A percentile compares a stretch with the other conserved stretches of the same genome.
Conservation (phyloP, 2,329 filamentous ascomycete genomes). For the Colletotrichum somersetense region DNA sequence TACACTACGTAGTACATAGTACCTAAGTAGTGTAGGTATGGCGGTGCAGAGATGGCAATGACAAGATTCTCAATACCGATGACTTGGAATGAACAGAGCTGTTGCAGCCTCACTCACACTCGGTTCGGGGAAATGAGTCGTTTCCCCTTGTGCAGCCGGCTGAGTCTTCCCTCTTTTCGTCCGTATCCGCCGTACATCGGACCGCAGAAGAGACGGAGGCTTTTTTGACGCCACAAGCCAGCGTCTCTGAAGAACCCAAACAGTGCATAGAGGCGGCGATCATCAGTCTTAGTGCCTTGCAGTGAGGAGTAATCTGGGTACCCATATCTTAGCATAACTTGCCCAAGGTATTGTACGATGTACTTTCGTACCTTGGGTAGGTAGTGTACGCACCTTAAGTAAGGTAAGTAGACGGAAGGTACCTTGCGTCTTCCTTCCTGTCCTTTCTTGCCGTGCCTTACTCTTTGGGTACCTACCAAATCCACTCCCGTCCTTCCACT, state of each 20-base stretch:
- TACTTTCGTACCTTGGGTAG: neutral
- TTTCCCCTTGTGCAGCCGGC: neutral
- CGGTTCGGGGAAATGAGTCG: neutral
- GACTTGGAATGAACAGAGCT: slow-evolving; percentile 1
- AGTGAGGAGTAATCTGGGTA: slow-evolving; percentile 32
- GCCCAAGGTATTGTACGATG: neutral
- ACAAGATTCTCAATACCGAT: neutral
- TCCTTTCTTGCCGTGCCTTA: slow-evolving; percentile 3
- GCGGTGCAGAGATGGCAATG: slow-evolving; percentile 4
- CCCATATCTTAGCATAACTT: slow-evolving; percentile 1
- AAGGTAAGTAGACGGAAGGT: neutral
- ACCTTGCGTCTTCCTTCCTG: slow-evolving; percentile 3
- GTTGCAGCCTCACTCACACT: slow-evolving; percentile 1
- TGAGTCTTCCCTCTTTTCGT: neutral
- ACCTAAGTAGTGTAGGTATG: neutral
- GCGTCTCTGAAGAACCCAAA: slow-evolving; percentile 41
- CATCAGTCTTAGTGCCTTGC: slow-evolving; percentile 31
- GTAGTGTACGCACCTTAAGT: neutral
- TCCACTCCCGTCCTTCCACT: neutral
- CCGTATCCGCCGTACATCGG: slow-evolving; percentile 7
- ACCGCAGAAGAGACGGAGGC: neutral
- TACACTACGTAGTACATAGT: neutral
- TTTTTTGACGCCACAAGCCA: slow-evolving; percentile 31
- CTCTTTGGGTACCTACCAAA: slow-evolving; percentile 15
- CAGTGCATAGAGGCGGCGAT: slow-evolving; percentile 37